These are phyloP conservation scores for Posidonia australis DNA, from an alignment of 106 monocot species.

Conservation along the genomic window DNA sequence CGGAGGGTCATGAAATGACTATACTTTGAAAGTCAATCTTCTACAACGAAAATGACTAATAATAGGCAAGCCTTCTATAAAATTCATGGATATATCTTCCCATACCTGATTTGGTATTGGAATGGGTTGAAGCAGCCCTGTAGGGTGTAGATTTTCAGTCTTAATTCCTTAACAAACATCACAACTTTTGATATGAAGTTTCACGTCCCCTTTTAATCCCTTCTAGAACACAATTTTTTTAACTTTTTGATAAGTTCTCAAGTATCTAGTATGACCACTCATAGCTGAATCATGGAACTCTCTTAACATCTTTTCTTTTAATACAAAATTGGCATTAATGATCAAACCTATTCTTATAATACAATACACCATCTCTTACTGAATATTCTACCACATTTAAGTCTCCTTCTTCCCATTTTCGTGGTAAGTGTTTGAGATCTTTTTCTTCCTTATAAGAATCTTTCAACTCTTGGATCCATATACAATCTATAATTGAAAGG, in stretches of 20 bases:
- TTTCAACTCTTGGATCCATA: not conserved
- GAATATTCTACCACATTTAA: no score
- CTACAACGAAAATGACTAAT: not conserved
- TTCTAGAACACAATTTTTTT: not conserved
- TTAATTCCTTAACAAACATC: not conserved
- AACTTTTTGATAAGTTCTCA: not conserved
- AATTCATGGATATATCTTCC: not conserved
- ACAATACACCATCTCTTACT: not conserved
- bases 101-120: not conserved
- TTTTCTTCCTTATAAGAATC: not conserved
- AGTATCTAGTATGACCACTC: not conserved
- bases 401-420: no score
- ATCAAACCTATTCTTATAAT: not conserved
- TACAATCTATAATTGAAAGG: not conserved
- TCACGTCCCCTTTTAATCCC: not conserved
- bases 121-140: not conserved
- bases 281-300: not conserved
- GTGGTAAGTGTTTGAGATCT: not conserved
- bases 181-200: not conserved
- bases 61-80: not conserved
- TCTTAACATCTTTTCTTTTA: no score
- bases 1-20: not conserved
- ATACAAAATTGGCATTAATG: not conserved
- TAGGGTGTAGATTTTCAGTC: accelerated
- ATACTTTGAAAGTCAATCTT: not conserved